Evolutionary conservation across 805 yeast genomes (phyloP), one percentile per base, ranked within the genome.

Genomic region (Suhomyces canberraensis): DNA sequence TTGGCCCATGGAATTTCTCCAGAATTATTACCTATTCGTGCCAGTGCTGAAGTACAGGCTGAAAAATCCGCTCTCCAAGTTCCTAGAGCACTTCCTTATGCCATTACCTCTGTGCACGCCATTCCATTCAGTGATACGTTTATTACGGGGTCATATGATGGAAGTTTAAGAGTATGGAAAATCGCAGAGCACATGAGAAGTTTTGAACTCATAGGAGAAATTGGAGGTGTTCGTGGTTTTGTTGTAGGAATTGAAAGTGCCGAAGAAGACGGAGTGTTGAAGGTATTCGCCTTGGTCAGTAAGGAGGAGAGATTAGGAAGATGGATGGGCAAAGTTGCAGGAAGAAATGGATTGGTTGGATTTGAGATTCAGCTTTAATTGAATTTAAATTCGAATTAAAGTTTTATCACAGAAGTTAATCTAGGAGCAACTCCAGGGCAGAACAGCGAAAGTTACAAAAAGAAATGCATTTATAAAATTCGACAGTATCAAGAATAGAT

Each of bases 251-350:
- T 85, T 33, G 82, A 75, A 41, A 60, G 66, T 36, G 83, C 78
- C 17, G 78, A 74, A 39, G 69, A 73, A 29, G 71, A 71, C 37
- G 69, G 73, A 33, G 72, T 78, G 46, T 62, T 88, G 8, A 48
- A 51, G 38, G 55, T 68, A 19, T 65, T 76, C 45, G 91, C 84
- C 0, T 70, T 87, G 25, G 68, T 85, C 4, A 76, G 91, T 27
- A 87, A 90, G 60, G 96, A 91, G 61, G 95, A 84, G 54, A 78
- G 84, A 55, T 69, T 86, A 39, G 97, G 96, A 25, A 80, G 97
- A 56, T 90, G 96, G 96, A 60, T 80, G 17, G 69, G 73, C 30
- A 69, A 75, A 36, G 69, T 74, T 25, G 69, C 70, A 17, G 82
- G 84, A 20, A 77, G 91, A 58, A 87, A 85, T 61, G 87, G 87